Evolutionary conservation across 2,329 filamentous ascomycete species (phyloP).

Genomic region (Colletotrichum caudatum): DNA sequence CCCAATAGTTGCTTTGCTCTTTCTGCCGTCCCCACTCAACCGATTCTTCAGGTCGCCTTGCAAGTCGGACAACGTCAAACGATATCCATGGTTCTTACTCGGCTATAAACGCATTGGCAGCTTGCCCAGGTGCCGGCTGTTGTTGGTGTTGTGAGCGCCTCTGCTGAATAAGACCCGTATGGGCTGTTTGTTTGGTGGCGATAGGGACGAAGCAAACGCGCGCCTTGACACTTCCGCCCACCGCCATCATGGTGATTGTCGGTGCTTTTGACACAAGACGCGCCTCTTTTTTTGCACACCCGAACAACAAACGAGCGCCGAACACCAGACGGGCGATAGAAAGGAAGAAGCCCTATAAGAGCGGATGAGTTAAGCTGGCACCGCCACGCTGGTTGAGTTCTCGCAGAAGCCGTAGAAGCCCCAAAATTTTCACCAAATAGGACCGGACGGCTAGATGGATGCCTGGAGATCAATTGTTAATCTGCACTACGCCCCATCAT

Average conservation of each 20-base stretch:
- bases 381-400: constrained; percentile 31
- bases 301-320: constrained; percentile 38
- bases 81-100: neutral
- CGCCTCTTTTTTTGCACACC: constrained; percentile 31
- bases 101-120: neutral
- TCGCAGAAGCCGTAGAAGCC: neutral
- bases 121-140: neutral
- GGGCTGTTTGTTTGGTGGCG: neutral
- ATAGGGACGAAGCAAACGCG: constrained; percentile 30
- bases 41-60: neutral
- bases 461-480: constrained; percentile 23
- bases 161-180: neutral
- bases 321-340: constrained; percentile 25
- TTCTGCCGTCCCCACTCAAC: neutral
- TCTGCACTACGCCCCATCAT: constrained; percentile 36
- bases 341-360: constrained; percentile 6
- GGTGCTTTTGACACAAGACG: constrained; percentile 38
- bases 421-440: constrained; percentile 16
- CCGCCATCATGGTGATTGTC: constrained; percentile 21
- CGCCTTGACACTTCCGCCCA: constrained; percentile 32
- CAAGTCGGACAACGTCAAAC: constrained; percentile 5
- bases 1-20: neutral
- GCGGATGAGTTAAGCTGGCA: constrained; percentile 35
- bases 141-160: constrained; percentile 3
- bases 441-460: constrained; percentile 29